Conservation (phyloP, 1,284 basidiomycete species). For the Bjerkandera adusta region DNA sequence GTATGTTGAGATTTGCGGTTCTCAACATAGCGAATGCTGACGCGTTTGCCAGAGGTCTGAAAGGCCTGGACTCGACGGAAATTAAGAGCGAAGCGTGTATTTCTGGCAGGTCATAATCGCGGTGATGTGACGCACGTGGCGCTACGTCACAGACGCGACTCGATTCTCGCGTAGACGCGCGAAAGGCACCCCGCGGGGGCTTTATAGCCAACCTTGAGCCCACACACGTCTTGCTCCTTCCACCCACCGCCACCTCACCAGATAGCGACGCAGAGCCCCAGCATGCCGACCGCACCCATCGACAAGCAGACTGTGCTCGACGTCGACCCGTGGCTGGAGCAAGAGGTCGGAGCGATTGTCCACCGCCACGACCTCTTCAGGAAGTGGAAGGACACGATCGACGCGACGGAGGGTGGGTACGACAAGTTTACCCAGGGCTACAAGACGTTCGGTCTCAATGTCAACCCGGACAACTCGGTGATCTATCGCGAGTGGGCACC, state of each 20-base stretch:
- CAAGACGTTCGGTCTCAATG: conserved; percentile 81
- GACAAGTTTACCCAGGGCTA: conserved; percentile 89
- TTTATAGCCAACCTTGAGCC: background rate
- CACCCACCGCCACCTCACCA: conserved; percentile 1
- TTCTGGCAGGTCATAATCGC: too few species aligned
- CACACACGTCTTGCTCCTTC: background rate
- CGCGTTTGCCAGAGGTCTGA: too few species aligned
- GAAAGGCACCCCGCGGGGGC: background rate
- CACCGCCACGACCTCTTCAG: conserved; percentile 72
- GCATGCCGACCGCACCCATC: conserved; percentile 32
- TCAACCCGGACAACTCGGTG: conserved; percentile 68
- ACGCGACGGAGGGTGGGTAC: conserved; percentile 82
- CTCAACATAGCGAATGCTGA: too few species aligned
- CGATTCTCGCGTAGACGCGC: background rate
- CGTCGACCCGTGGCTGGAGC: conserved; percentile 74
- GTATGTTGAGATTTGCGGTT: too few species aligned
- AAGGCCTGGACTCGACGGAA: too few species aligned
- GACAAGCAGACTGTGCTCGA: conserved; percentile 55
- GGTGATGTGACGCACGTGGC: background rate
- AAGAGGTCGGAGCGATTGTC: conserved; percentile 70
- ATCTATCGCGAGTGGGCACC: conserved; percentile 97
- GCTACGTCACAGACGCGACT: conserved; percentile 4
- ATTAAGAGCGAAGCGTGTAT: too few species aligned
- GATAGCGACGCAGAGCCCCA: too few species aligned
- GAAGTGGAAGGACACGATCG: conserved; percentile 74